Evolutionary conservation across 2,329 filamentous ascomycete species (phyloP).

Genomic region (Pezicula neosporulosa): DNA sequence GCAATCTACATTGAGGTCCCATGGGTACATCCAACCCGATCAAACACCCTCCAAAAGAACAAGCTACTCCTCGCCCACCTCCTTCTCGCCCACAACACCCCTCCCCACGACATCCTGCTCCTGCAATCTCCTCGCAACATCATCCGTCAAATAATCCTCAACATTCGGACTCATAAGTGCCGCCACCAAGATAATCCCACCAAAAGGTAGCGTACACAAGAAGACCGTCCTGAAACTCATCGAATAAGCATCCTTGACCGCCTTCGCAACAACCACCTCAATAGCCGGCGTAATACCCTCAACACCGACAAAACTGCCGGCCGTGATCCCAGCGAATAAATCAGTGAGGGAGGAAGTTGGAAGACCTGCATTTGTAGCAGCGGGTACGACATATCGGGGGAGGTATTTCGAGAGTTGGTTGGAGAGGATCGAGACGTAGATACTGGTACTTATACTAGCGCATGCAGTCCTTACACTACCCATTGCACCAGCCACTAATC

Average conservation of each 20-base stretch:
- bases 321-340: conserved; percentile 31
- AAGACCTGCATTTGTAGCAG: conserved; percentile 33
- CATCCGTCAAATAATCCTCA: conserved; percentile 37
- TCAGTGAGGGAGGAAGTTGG: conserved; percentile 27
- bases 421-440: conserved; percentile 34
- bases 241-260: conserved; percentile 13
- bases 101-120: not conserved
- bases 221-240: conserved; percentile 11
- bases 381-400: conserved; percentile 30
- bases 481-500: conserved; percentile 39
- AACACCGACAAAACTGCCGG: conserved; percentile 29
- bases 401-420: conserved; percentile 33
- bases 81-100: no score
- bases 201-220: conserved; percentile 31
- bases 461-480: conserved; percentile 41
- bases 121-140: conserved; percentile 41
- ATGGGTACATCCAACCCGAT: no score
- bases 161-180: conserved; percentile 38
- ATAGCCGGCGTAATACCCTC: conserved; percentile 33
- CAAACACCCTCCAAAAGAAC: no score
- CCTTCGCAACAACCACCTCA: conserved; percentile 30
- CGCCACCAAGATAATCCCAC: conserved; percentile 31
- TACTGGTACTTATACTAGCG: conserved; percentile 33
- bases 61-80: no score
- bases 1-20: no score